Evolutionary conservation across 2,329 filamentous ascomycete species (phyloP).

Genomic region (Monilinia fructicola): DNA sequence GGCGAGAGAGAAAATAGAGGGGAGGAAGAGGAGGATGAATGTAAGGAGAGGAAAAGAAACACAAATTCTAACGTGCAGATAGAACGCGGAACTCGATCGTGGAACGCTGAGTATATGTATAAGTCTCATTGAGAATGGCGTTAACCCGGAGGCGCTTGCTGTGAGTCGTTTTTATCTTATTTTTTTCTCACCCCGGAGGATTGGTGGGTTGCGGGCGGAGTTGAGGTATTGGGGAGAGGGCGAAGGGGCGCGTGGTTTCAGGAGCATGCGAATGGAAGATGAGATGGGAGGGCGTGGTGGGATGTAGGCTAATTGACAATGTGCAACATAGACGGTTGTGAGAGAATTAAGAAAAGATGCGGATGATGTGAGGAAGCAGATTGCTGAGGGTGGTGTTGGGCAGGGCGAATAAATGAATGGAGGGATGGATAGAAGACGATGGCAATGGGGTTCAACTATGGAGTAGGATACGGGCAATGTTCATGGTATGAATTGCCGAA

Average conservation of each 20-base stretch:
- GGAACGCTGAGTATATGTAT: constrained; percentile 92
- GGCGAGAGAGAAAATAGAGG: too few species aligned
- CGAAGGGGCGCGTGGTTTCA: background rate
- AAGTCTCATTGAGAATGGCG: constrained; percentile 93
- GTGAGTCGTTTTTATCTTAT: constrained; percentile 53
- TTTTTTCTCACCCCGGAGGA: background rate
- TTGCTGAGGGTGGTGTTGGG: constrained; percentile 4
- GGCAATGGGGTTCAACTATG: too few species aligned
- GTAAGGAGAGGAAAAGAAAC: background rate
- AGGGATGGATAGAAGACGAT: too few species aligned
- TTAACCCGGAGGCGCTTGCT: constrained; percentile 91
- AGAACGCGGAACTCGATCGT: constrained; percentile 94
- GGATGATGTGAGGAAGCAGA: constrained; percentile 33
- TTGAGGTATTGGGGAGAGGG: constrained; percentile 5
- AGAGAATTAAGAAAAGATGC: constrained; percentile 40
- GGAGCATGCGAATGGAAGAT: background rate
- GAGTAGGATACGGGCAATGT: background rate
- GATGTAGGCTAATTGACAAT: background rate
- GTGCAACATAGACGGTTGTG: constrained; percentile 36
- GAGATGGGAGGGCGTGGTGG: background rate
- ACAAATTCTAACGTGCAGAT: constrained; percentile 16
- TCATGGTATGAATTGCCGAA: background rate
- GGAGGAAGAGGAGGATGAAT: background rate
- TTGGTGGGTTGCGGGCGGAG: background rate
- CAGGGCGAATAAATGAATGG: background rate